phyloP scores from a whole-genome alignment of 169 alveolate genomes.

The Cryptosporidium parvum region DNA sequence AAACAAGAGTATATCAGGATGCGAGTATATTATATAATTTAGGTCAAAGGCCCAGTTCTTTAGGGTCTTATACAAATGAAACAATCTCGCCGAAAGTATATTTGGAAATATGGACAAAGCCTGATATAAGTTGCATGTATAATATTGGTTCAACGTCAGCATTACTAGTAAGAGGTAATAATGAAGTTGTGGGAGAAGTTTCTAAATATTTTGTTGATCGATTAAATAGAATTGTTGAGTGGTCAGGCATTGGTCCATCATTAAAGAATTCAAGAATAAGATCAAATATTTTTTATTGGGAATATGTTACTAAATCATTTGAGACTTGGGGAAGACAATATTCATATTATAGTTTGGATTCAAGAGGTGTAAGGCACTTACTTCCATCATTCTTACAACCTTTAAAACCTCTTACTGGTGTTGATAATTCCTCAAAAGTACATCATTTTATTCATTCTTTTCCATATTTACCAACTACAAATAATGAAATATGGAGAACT shows the following conservation, averaged over 20 bases:
- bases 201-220: conserved; percentile 32
- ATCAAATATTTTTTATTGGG: conserved; percentile 71
- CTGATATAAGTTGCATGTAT: conserved; percentile 42
- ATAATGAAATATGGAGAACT: conserved; percentile 45
- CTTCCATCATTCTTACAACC: conserved; percentile 69
- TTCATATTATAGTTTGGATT: conserved; percentile 67
- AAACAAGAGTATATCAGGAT: conserved; percentile 68
- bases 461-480: conserved; percentile 56
- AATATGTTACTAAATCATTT: conserved; percentile 42
- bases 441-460: conserved; percentile 74
- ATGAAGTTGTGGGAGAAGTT: not conserved
- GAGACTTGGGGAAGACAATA: conserved; percentile 72
- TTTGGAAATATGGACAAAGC: conserved; percentile 73
- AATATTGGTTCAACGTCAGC: not conserved
- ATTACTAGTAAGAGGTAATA: not conserved
- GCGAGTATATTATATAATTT: conserved; percentile 25
- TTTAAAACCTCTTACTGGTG: conserved; percentile 39
- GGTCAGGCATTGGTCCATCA: conserved; percentile 71
- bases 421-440: conserved; percentile 51
- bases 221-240: conserved; percentile 31
- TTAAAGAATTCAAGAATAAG: conserved; percentile 46
- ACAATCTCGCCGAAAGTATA: conserved; percentile 2
- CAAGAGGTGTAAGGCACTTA: conserved; percentile 71
- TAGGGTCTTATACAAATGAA: not conserved
- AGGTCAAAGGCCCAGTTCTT: conserved; percentile 35